Evolutionary conservation across 2,329 filamentous ascomycete genomes (phyloP).

Genomic region (Colletotrichum spinosum): DNA sequence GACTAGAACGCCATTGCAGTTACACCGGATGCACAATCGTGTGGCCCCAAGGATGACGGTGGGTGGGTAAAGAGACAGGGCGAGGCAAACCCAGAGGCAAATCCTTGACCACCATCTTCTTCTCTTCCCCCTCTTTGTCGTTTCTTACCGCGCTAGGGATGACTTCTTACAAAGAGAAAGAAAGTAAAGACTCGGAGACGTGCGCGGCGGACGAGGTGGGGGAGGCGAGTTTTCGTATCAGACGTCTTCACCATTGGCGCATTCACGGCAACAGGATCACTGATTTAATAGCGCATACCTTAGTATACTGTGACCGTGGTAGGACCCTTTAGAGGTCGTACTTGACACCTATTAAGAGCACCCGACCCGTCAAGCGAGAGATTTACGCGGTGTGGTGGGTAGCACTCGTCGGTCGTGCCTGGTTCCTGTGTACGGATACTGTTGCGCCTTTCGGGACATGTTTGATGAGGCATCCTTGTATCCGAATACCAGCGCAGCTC

Average conservation of each 20-base stretch:
- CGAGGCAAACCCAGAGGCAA: background rate
- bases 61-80: conserved; percentile 1
- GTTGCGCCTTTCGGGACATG: background rate
- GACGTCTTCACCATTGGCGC: no score
- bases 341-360: background rate
- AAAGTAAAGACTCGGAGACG: no score
- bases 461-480: conserved; percentile 23
- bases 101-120: background rate
- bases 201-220: background rate
- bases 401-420: conserved; percentile 1
- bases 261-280: no score
- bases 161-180: no score
- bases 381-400: background rate
- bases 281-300: no score
- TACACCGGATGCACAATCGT: conserved; percentile 3
- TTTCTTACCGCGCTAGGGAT: no score
- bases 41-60: conserved; percentile 16
- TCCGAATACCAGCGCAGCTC: background rate
- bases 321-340: no score
- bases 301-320: no score
- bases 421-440: background rate
- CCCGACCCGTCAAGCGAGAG: background rate
- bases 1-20: background rate
- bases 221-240: background rate
- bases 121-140: background rate